Evolutionary conservation across 768 basidiomycete species (phyloP).

Genomic region (Amanita rubescens): DNA sequence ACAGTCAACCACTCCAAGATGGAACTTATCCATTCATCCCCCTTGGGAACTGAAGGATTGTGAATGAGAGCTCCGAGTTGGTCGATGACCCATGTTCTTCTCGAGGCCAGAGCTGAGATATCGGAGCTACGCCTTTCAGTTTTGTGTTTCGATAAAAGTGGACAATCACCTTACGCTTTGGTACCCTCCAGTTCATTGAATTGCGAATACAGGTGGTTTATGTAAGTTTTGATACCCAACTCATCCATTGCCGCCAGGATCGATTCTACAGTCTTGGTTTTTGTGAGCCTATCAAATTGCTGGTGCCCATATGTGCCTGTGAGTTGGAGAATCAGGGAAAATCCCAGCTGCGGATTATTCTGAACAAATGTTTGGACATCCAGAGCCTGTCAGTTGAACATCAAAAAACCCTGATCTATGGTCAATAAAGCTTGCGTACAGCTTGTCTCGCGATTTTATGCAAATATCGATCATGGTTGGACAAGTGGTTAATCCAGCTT

Average conservation of each 20-base stretch:
- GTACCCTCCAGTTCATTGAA: constrained; percentile 40
- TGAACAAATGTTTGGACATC: constrained; percentile 72
- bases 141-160: constrained; percentile 4
- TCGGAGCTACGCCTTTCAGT: constrained; percentile 29
- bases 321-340: constrained; percentile 78
- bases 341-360: constrained; percentile 70
- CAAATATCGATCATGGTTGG: constrained; percentile 79
- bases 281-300: constrained; percentile 88
- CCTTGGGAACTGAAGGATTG: constrained; percentile 73
- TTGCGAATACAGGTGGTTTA: constrained; percentile 60
- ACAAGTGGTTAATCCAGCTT: constrained; percentile 93
- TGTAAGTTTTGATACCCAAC: constrained; percentile 71
- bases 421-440: constrained; percentile 34
- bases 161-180: constrained; percentile 29
- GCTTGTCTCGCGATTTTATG: constrained; percentile 85
- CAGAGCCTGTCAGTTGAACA: constrained; percentile 41
- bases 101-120: constrained; percentile 39
- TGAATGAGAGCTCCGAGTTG: constrained; percentile 75
- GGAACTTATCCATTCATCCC: constrained; percentile 67
- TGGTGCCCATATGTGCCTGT: constrained; percentile 77
- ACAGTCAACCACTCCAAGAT: constrained; percentile 78
- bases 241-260: constrained; percentile 69
- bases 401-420: neutral
- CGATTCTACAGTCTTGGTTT: constrained; percentile 86
- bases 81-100: constrained; percentile 79